A percentile compares a stretch with the other conserved stretches of the same genome.
Conservation (phyloP, 352 stramenopile genomes). For the Phytophthora kernoviae region DNA sequence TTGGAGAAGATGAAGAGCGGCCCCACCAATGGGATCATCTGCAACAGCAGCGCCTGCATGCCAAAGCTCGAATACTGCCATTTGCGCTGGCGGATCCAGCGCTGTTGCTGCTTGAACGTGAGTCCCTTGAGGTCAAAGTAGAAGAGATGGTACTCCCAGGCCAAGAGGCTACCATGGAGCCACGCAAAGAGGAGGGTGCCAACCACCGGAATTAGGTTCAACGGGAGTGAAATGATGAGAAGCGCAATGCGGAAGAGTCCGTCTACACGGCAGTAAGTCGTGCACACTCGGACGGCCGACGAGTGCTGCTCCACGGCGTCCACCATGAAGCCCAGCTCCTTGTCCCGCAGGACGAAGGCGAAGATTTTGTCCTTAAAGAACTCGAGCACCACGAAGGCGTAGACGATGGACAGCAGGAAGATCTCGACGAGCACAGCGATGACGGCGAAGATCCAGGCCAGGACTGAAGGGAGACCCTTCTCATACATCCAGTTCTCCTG, state of each 20-base stretch:
- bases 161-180: slow-evolving; percentile 58
- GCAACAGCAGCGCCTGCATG: slow-evolving; percentile 56
- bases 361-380: slow-evolving; percentile 68
- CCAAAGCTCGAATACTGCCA: slow-evolving; percentile 59
- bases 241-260: slow-evolving; percentile 47
- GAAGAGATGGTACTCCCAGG: slow-evolving; percentile 63
- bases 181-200: slow-evolving; percentile 60
- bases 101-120: slow-evolving; percentile 52
- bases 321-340: slow-evolving; percentile 39
- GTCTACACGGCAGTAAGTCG: slow-evolving; percentile 50
- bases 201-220: slow-evolving; percentile 63
- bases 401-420: slow-evolving; percentile 56
- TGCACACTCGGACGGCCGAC: slow-evolving; percentile 42
- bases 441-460: slow-evolving; percentile 58
- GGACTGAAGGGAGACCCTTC: slow-evolving; percentile 35
- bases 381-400: slow-evolving; percentile 50
- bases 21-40: slow-evolving; percentile 61
- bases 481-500: slow-evolving; percentile 43
- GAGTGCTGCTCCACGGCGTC: slow-evolving; percentile 38
- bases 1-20: slow-evolving; percentile 70
- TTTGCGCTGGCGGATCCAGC: slow-evolving; percentile 43
- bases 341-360: slow-evolving; percentile 46
- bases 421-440: slow-evolving; percentile 61
- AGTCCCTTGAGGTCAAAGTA: slow-evolving; percentile 63
- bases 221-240: slow-evolving; percentile 55